Evolutionary conservation across 768 basidiomycete genomes (phyloP), one percentile per base, ranked within the genome.

Genomic region (Calocybe gangraenosa): DNA sequence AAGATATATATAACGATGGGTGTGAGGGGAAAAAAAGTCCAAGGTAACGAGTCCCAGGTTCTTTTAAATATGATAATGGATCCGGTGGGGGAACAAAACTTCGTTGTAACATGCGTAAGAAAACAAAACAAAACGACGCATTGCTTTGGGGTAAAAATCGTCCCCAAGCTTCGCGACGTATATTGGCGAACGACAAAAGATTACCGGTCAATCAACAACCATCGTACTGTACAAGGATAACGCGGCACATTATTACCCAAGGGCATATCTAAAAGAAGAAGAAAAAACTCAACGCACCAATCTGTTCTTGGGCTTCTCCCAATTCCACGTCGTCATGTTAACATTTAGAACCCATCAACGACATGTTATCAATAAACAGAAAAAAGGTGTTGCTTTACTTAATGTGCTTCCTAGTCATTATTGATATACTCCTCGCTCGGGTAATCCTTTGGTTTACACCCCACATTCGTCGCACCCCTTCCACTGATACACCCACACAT

Each of bases 401-500:
- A 69, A 62, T 82, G 85, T n/a, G 78, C 79, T 33, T 70, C 65
- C 40, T 67, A 32, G 59, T 87, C 83, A 21, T 58, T 58, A 23
- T 67, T 60, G 55, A 84, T 84, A 59, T 84, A 86, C 35, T 77
- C 65, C 44, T 71, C 64, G 2, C 88, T 92, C 1, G 87, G 88
- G 51, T 74, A 79, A 35, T 74, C 69, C 20, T 62, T 51, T 0
- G 87, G 87, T 58, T 78, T 69, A 58, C 88, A 91, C 2, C 87
- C 85, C 20, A 82, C 57, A 55, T 86, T 87, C 22, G 52, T 65
- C 41, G 65, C n/a, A 48, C 2, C 75, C 78, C 51, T 74, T 69
- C 40, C 79, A 65, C 63, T 90, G 88, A 61, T 90, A 92, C 15
- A 92, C 84, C 19, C 89, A 75, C 32, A 92, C 81, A 58, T 90